Percentiles rank a stretch among this genome's conserved stretches.
phyloP scores from a whole-genome alignment of 2,329 filamentous ascomycete species.

The Purpureocillium takamizusanense region DNA sequence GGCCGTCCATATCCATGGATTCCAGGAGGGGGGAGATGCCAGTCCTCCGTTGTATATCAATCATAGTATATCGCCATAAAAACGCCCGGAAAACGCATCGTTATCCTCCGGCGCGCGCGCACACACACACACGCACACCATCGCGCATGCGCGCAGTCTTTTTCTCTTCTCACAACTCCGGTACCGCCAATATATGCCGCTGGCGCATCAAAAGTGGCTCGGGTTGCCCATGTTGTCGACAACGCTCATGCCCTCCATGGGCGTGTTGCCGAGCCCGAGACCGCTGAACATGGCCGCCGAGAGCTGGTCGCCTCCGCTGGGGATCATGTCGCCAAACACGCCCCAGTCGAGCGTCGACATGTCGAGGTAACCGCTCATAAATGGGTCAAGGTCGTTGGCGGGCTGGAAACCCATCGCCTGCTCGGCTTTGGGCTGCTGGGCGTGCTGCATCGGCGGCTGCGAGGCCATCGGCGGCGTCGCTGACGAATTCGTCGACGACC shows the following conservation, averaged over 20 bases:
- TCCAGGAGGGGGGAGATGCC: too few relatives aligned
- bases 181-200: too few relatives aligned
- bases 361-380: conserved; percentile 35
- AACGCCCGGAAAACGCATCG: too few relatives aligned
- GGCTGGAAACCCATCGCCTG: conserved; percentile 2
- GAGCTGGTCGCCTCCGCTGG: conserved; percentile 17
- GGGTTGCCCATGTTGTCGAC: conserved; percentile 3
- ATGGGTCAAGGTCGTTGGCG: conserved; percentile 29
- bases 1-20: too few relatives aligned
- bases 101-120: too few relatives aligned
- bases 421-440: not conserved
- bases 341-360: conserved; percentile 35
- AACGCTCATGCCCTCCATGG: conserved; percentile 6
- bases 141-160: too few relatives aligned
- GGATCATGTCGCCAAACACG: conserved; percentile 27
- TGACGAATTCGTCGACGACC: conserved; percentile 19
- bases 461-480: conserved; percentile 16
- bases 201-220: conserved; percentile 3
- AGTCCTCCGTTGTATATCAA: too few relatives aligned
- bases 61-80: too few relatives aligned
- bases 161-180: not conserved
- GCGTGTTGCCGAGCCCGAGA: conserved; percentile 17
- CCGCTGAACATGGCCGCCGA: conserved; percentile 21
- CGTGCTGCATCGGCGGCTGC: conserved; percentile 12
- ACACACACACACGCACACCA: too few relatives aligned